Conservation (phyloP, 441 rosid genomes). For the Erodium moschatum region DNA sequence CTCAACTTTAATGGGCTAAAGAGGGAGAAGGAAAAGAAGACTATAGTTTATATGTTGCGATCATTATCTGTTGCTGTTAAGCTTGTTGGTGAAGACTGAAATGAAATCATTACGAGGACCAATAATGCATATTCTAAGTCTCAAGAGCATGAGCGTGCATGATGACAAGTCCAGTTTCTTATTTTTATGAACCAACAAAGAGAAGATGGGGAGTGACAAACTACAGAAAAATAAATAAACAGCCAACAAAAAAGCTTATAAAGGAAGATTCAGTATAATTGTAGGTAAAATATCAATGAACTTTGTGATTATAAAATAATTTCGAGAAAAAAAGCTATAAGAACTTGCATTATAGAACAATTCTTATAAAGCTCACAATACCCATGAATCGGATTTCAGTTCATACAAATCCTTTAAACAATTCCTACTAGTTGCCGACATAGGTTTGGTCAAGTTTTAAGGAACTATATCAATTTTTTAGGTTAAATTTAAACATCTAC, state of each 20-base stretch:
- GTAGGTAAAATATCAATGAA: not conserved
- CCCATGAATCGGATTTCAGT: no score
- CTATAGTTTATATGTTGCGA: not conserved
- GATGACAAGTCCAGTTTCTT: not conserved
- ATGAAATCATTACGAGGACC: not conserved
- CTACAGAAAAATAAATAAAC: not conserved
- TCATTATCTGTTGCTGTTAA: not conserved
- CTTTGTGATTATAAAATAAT: no score
- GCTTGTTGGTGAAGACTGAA: not conserved
- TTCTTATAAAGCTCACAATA: no score
- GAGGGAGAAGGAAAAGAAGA: no score
- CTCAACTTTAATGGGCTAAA: not conserved
- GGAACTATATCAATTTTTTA: no score
- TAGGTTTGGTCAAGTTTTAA: no score
- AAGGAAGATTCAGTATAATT: not conserved
- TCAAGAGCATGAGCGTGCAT: not conserved
- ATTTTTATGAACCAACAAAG: not conserved
- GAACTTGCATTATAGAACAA: no score
- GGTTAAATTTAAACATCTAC: no score
- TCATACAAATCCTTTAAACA: no score
- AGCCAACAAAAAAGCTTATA: not conserved
- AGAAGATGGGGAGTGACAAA: not conserved
- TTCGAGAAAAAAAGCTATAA: no score
- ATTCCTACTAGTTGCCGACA: no score
- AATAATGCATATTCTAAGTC: not conserved